These are phyloP conservation scores for Neonectria neomacrospora DNA, from an alignment of 2,329 filamentous ascomycete species.

Conservation along the genomic window DNA sequence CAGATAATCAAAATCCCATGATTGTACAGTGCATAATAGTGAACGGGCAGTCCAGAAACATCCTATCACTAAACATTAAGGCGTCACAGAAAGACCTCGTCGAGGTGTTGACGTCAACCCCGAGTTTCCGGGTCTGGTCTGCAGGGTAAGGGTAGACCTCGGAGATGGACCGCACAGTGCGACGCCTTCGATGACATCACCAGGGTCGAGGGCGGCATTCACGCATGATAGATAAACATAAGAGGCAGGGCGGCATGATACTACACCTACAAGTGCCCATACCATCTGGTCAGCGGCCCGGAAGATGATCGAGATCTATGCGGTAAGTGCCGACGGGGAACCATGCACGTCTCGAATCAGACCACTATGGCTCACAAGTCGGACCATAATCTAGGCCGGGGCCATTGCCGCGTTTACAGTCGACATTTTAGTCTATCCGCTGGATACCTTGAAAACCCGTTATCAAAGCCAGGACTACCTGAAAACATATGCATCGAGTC, in stretches of 20 bases:
- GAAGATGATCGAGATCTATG: constrained; percentile 48
- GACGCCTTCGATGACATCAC: constrained; percentile 29
- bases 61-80: neutral
- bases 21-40: neutral
- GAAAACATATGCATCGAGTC: constrained; percentile 68
- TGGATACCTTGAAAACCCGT: constrained; percentile 91
- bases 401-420: constrained; percentile 87
- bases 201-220: neutral
- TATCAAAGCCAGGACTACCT: constrained; percentile 82
- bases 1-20: neutral
- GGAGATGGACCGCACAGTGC: constrained; percentile 8
- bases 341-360: neutral
- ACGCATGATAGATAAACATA: neutral
- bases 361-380: constrained; percentile 28
- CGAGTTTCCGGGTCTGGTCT: neutral
- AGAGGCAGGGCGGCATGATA: constrained; percentile 6
- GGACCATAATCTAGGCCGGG: constrained; percentile 70
- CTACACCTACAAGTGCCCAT: neutral
- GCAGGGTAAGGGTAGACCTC: constrained; percentile 2
- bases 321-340: constrained; percentile 34
- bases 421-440: constrained; percentile 85
- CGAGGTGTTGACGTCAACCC: neutral
- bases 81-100: neutral
- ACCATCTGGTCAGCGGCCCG: constrained; percentile 2
- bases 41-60: neutral